Percentiles rank a stretch among this genome's conserved stretches.
phyloP scores from a whole-genome alignment of 2,329 filamentous ascomycete genomes.

The Teratosphaeria pseudoeucalypti region DNA sequence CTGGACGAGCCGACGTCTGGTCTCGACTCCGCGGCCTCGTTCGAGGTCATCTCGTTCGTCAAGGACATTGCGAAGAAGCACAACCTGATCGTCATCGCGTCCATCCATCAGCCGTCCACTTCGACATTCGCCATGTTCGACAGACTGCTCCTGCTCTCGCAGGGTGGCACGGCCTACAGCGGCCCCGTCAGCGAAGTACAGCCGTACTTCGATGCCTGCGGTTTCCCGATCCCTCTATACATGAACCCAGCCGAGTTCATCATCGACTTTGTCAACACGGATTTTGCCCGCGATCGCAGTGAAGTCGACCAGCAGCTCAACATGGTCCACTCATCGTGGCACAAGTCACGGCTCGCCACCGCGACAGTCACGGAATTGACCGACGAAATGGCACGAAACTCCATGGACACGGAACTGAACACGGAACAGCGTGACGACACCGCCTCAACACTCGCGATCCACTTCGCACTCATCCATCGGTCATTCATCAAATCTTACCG shows the following conservation, averaged over 20 bases:
- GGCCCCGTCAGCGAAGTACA: slow-evolving; percentile 50
- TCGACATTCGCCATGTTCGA: slow-evolving; percentile 73
- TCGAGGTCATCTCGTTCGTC: slow-evolving; percentile 66
- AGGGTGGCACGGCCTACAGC: slow-evolving; percentile 62
- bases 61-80: slow-evolving; percentile 55
- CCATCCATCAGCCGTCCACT: slow-evolving; percentile 77
- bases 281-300: slow-evolving; percentile 50
- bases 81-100: slow-evolving; percentile 67
- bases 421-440: slow-evolving; percentile 19
- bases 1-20: slow-evolving; percentile 78
- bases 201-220: slow-evolving; percentile 54
- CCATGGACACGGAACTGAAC: slow-evolving; percentile 22
- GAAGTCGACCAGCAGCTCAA: slow-evolving; percentile 41
- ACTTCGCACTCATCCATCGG: slow-evolving; percentile 60
- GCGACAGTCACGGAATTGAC: slow-evolving; percentile 25
- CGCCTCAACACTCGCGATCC: slow-evolving; percentile 42
- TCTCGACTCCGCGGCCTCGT: slow-evolving; percentile 66
- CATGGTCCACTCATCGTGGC: slow-evolving; percentile 48
- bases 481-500: slow-evolving; percentile 76
- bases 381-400: slow-evolving; percentile 26
- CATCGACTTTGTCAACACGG: slow-evolving; percentile 67
- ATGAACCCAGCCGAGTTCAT: slow-evolving; percentile 74
- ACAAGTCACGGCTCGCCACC: slow-evolving; percentile 33
- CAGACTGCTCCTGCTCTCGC: slow-evolving; percentile 63
- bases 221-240: slow-evolving; percentile 54